A percentile compares a stretch with the other conserved stretches of the same genome.
phyloP scores from a whole-genome alignment of 345 rosid species.

The Gossypium raimondii region DNA sequence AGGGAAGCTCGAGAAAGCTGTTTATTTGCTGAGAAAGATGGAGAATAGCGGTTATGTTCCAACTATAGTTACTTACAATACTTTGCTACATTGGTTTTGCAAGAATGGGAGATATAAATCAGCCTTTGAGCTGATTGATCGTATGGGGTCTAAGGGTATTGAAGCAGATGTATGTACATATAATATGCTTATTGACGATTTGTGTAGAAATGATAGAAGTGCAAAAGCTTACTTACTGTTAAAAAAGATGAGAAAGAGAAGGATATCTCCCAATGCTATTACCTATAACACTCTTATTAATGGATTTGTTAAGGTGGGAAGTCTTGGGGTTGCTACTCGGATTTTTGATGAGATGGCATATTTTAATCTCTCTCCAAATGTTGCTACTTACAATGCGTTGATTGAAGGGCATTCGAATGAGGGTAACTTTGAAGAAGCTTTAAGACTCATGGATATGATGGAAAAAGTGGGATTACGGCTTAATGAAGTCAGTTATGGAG shows the following conservation, averaged over 20 bases:
- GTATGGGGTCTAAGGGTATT: conserved; percentile 68
- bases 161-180: conserved; percentile 72
- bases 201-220: conserved; percentile 74
- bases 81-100: conserved; percentile 75
- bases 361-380: conserved; percentile 50
- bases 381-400: conserved; percentile 65
- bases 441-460: conserved; percentile 54
- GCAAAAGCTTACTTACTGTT: conserved; percentile 74
- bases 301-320: conserved; percentile 74
- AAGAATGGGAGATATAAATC: conserved; percentile 62
- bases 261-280: conserved; percentile 57
- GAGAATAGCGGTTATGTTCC: conserved; percentile 72
- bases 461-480: conserved; percentile 49
- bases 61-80: conserved; percentile 66
- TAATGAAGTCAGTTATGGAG: conserved; percentile 61
- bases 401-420: conserved; percentile 52
- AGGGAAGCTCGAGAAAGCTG: conserved; percentile 64
- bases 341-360: conserved; percentile 64
- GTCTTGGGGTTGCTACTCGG: conserved; percentile 48
- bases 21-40: conserved; percentile 70
- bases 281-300: conserved; percentile 73
- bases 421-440: conserved; percentile 58
- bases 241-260: conserved; percentile 72
- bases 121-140: conserved; percentile 59
- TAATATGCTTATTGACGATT: conserved; percentile 64